Evolutionary conservation across 129 eudicot genomes (phyloP), one percentile per base, ranked within the genome.

Genomic region (Scalesia atractyloides): DNA sequence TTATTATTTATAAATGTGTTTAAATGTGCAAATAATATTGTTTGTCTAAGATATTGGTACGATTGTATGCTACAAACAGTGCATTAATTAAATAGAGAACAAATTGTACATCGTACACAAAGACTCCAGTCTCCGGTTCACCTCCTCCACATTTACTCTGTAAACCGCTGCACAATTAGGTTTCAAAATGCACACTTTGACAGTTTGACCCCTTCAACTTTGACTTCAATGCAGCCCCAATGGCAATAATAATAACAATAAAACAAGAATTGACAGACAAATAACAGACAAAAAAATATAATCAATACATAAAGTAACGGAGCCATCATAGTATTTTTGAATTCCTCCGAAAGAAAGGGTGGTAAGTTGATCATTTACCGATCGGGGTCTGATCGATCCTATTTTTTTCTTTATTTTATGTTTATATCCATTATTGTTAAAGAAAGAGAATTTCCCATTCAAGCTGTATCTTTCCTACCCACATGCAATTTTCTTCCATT

Each of bases 391-490:
- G 26, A 24, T 24, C 26, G 26, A 24, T 24, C 26, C 26, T 24
- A 24, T 24, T 24, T 24, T 24, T 24, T 24, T 24, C 26, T 24
- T 24, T 24, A 24, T 24, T 24, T 24, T 24, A 24, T 24, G 26
- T n/a, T n/a, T 68, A 61, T 36, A 69, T 69, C 60, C 18, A 78
- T 78, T 70, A 76, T 70, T 39, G 69, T 70, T 61, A 24, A 64
- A 66, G 54, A 62, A 62, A 37, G 10, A 36, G 17, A 66, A 15
- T 26, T 50, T 19, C 78, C 49, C 20, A 52, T 18, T 62, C 0
- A 64, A 74, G 15, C 70, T 74, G 8, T 74, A 63, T 73, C 61
- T 30, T 66, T 72, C 69, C 73, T 22, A 63, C 77, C 72, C 73
- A 70, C 60, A 70, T 77, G 22, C 72, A 72, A 70, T 62, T 77